These are phyloP conservation scores for Cercophora scortea DNA, from an alignment of 495 filamentous ascomycete genomes.

Conservation along the genomic window DNA sequence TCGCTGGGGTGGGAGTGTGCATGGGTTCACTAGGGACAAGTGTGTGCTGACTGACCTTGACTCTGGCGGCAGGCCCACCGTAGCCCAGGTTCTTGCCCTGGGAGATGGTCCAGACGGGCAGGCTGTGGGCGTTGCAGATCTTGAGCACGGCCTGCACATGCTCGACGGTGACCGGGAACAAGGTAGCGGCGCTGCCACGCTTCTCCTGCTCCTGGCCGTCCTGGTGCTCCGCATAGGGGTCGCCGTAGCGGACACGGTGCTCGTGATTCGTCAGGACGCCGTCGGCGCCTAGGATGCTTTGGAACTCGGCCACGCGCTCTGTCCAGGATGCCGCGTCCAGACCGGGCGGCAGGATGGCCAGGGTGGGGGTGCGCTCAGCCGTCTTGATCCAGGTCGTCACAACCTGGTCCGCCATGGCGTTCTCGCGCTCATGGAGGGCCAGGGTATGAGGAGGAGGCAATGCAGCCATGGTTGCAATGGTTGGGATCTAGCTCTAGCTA, in stretches of 20 bases:
- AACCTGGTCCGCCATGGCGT: too few species aligned
- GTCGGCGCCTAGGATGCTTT: neutral
- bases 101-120: neutral
- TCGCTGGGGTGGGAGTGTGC: too few species aligned
- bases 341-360: too few species aligned
- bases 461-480: too few species aligned
- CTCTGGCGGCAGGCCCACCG: constrained; percentile 40
- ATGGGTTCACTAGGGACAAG: too few species aligned
- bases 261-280: neutral
- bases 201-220: neutral
- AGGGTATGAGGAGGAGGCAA: too few species aligned
- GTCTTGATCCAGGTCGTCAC: too few species aligned
- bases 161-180: neutral
- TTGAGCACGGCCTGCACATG: neutral
- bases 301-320: neutral
- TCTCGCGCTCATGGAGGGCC: too few species aligned
- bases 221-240: neutral
- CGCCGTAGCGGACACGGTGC: neutral
- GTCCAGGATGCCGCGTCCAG: too few species aligned
- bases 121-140: neutral
- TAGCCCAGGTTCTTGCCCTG: constrained; percentile 27
- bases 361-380: too few species aligned
- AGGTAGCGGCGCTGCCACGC: neutral
- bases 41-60: neutral
- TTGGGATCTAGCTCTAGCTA: too few species aligned